phyloP scores from a whole-genome alignment of 768 basidiomycete genomes.

The Lentinus brumalis region DNA sequence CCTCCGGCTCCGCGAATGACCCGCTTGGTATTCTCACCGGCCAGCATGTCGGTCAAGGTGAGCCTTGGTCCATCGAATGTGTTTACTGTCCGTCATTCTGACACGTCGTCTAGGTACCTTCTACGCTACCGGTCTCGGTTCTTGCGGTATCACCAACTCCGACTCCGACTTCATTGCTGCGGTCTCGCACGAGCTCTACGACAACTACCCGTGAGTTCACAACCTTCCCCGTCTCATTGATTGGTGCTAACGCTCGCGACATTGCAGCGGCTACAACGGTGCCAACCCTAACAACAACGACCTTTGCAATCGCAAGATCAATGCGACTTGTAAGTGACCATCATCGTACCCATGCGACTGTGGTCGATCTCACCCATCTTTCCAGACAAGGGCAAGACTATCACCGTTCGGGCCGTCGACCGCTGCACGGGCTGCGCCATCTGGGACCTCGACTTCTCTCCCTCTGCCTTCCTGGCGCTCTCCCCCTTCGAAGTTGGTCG shows the following conservation, averaged over 20 bases:
- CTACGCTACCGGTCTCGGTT: constrained; percentile 61
- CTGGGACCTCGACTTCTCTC: constrained; percentile 65
- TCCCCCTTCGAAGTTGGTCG: constrained; percentile 51
- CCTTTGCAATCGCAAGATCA: constrained; percentile 56
- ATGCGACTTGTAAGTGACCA: constrained; percentile 46
- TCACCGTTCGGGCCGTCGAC: constrained; percentile 57
- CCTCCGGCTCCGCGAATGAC: constrained; percentile 12
- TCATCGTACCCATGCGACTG: constrained; percentile 10
- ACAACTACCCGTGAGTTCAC: constrained; percentile 56
- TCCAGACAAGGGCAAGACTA: constrained; percentile 52
- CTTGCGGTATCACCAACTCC: constrained; percentile 61
- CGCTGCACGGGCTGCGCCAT: constrained; percentile 58
- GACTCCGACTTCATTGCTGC: constrained; percentile 59
- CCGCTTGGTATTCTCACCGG: constrained; percentile 13
- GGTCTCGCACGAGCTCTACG: constrained; percentile 56
- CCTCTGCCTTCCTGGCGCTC: constrained; percentile 53
- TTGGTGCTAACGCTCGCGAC: neutral
- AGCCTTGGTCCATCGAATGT: neutral
- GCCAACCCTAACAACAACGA: constrained; percentile 77
- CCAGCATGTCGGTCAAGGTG: constrained; percentile 29
- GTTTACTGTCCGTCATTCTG: constrained; percentile 20
- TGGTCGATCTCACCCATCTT: neutral
- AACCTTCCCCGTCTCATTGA: neutral
- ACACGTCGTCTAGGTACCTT: constrained; percentile 44
- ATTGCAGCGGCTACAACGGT: constrained; percentile 52